phyloP scores from a whole-genome alignment of 371 early-diverging fungal genomes.

The Actinomortierella wolfii region DNA sequence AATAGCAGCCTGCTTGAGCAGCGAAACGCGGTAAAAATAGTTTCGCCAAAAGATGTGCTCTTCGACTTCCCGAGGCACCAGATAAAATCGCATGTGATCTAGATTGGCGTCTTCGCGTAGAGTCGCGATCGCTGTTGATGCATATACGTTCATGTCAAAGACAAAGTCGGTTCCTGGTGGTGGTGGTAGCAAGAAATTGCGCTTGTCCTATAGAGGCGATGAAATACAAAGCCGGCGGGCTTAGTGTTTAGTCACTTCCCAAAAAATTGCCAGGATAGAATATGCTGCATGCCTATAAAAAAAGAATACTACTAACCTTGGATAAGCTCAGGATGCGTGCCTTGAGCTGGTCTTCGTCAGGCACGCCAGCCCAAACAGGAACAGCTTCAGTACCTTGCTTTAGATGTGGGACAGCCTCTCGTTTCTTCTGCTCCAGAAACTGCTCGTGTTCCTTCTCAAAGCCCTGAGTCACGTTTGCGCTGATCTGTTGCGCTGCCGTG shows the following conservation, averaged over 20 bases:
- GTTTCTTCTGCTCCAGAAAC: conserved; percentile 40
- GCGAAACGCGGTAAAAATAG: conserved; percentile 77
- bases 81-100: conserved; percentile 62
- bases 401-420: conserved; percentile 21
- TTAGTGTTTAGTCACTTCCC: no score
- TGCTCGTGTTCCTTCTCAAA: conserved; percentile 46
- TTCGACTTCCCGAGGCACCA: conserved; percentile 70
- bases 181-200: conserved; percentile 68
- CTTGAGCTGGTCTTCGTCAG: conserved; percentile 60
- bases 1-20: conserved; percentile 56
- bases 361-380: conserved; percentile 64
- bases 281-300: no score
- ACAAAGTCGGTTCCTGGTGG: conserved; percentile 72
- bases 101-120: conserved; percentile 63
- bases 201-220: conserved; percentile 56
- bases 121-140: conserved; percentile 63
- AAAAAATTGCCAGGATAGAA: no score
- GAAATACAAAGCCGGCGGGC: conserved; percentile 3
- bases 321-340: conserved; percentile 61
- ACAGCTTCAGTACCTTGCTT: conserved; percentile 50
- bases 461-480: conserved; percentile 42
- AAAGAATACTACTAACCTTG: conserved; percentile 42
- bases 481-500: conserved; percentile 34
- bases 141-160: conserved; percentile 66
- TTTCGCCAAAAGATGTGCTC: conserved; percentile 74